Base-by-base conservation (phyloP, 495 filamentous ascomycete genomes). In the Aspergillus carlsbadensis region DNA sequence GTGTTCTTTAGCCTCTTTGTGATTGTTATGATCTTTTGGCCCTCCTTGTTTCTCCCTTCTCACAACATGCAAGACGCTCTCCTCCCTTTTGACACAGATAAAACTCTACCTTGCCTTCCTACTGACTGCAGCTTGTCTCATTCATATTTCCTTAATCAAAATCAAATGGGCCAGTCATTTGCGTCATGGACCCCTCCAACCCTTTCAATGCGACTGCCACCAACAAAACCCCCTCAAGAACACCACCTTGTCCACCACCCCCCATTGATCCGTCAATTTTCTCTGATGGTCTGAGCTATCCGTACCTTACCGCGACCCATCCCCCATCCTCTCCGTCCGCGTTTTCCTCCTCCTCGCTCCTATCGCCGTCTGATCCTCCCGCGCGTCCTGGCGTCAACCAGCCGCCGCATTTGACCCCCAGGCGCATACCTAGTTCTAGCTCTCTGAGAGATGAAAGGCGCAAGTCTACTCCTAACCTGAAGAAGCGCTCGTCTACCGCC, bases 401-500 rank as follows among this genome's bases (percentile, higher is more conserved):
- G 34, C 57, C 63, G 29, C 57, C 64, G 48, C 65, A 60, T 39
- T 40, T 55, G 17, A 37, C 73, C 62, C 67, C 81, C 65, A 65
- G 78, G 69, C 74, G 83, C 72, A 66, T 70, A 65, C 67, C 79
- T 59, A 78, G 80, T 69, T 70, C 70, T 68, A 68, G 76, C 73
- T 70, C 82, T 63, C 43, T 83, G 74, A 52, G 73, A 63, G 60
- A 83, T 76, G 74, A 75, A 53, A 70, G 67, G 21, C 73, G 73
- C 52, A 69, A 69, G 22, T 74, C 71, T n/a, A 73, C 63, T 20
- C 67, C 77, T 14, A 64, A 65, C n/a, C 52, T 82, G 18, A 69
- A 77, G 24, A 81, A 79, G 55, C 74, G 75, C 40, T 61, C 69
- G 7, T 82, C 78, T 0, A 62, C 72, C 10, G 69, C 65, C 14